A percentile compares a stretch with the other conserved stretches of the same genome.
These are phyloP conservation scores for Balakata baccata DNA, from an alignment of 345 rosid species.

Conservation along the genomic window DNA sequence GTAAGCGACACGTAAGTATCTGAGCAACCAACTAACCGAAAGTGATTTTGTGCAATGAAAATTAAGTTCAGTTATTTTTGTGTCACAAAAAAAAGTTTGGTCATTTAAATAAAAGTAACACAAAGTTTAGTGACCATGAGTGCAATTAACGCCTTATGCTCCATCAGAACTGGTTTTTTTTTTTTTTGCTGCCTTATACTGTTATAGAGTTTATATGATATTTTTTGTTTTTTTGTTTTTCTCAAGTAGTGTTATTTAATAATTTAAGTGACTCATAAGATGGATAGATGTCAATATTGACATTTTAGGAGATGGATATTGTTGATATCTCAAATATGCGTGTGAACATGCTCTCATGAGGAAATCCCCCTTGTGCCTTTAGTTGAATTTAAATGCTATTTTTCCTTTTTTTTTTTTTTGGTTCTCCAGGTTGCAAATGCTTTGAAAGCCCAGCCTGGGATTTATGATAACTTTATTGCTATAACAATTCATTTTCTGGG, in stretches of 20 bases:
- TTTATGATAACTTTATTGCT: constrained; percentile 50
- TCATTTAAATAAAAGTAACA: too few species aligned
- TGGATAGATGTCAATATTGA: not conserved
- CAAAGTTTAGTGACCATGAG: too few species aligned
- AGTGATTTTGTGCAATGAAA: too few species aligned
- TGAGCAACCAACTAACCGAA: too few species aligned
- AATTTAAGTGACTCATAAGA: not conserved
- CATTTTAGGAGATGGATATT: not conserved
- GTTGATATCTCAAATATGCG: not conserved
- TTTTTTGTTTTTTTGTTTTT: not conserved
- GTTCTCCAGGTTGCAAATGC: constrained; percentile 67
- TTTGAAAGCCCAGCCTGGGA: constrained; percentile 58
- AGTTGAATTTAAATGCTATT: not conserved
- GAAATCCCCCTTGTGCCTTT: not conserved
- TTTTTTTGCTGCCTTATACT: not conserved
- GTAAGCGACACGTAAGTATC: too few species aligned
- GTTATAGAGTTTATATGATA: not conserved
- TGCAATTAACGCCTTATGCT: too few species aligned
- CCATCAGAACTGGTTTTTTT: not conserved
- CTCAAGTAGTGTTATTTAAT: not conserved
- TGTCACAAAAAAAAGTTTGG: too few species aligned
- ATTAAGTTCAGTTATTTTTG: too few species aligned
- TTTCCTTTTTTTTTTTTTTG: not conserved
- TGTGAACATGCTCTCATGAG: not conserved
- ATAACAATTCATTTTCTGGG: constrained; percentile 66